Evolutionary conservation across 805 yeast species (phyloP).

Genomic region (Zygosaccharomyces bisporus): DNA sequence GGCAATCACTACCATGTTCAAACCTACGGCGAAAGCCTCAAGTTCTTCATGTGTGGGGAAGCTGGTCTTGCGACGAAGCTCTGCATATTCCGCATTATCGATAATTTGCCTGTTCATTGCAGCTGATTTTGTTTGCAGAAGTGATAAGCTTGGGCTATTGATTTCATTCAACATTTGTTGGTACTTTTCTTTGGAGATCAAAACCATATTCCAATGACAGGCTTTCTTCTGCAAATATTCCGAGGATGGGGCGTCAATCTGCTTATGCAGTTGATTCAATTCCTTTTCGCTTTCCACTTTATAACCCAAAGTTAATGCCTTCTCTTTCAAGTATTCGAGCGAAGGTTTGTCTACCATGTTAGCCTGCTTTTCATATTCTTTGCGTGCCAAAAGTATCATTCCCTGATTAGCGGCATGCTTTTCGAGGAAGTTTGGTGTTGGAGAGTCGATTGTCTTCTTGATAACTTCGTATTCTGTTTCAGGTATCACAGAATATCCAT

Average conservation of each 20-base stretch:
- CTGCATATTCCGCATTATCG: conserved; percentile 10
- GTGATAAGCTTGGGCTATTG: conserved; percentile 15
- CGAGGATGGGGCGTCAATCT: conserved; percentile 10
- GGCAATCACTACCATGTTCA: conserved; percentile 16
- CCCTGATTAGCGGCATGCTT: conserved; percentile 8
- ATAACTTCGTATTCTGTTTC: conserved; percentile 8
- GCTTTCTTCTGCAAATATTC: conserved; percentile 16
- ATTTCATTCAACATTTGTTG: conserved; percentile 6
- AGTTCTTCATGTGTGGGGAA: conserved; percentile 25
- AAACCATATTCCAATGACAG: background rate
- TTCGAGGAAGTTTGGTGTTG: conserved; percentile 13
- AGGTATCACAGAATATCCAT: conserved; percentile 16
- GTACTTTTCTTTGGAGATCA: conserved; percentile 6
- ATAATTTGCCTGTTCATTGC: conserved; percentile 16
- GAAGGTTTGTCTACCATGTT: conserved; percentile 24
- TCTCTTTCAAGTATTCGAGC: conserved; percentile 34
- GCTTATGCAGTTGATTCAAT: conserved; percentile 7
- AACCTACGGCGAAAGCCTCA: conserved; percentile 5
- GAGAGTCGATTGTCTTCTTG: conserved; percentile 11
- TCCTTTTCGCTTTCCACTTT: conserved; percentile 13
- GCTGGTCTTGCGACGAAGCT: conserved; percentile 2
- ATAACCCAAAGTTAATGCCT: conserved; percentile 30
- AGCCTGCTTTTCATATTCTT: background rate
- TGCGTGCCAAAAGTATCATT: background rate
- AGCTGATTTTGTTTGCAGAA: conserved; percentile 15